A percentile compares a stretch with the other conserved stretches of the same genome.
Evolutionary conservation across 1,139 yeast genomes (phyloP).

Genomic region (Geotrichum macrosporum): DNA sequence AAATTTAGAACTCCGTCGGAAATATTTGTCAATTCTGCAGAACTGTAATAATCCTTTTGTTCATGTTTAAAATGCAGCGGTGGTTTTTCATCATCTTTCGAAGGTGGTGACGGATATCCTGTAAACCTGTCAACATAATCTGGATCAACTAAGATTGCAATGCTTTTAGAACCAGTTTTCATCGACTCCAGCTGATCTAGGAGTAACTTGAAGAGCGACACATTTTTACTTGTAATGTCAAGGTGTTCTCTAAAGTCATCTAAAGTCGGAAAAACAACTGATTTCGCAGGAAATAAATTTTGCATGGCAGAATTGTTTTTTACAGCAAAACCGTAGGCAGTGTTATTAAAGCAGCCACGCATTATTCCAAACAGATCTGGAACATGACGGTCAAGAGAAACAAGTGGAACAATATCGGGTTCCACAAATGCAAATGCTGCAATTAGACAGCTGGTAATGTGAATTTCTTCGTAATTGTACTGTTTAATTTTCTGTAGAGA

Average conservation of each 20-base stretch:
- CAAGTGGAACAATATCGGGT: conserved; percentile 12
- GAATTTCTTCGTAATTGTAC: conserved; percentile 8
- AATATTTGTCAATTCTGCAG: too few relatives aligned
- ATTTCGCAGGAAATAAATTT: neutral
- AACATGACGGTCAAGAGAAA: conserved; percentile 2
- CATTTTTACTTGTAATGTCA: neutral
- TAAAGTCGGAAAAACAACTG: conserved; percentile 3
- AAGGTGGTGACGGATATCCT: too few relatives aligned
- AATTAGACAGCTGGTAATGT: conserved; percentile 13
- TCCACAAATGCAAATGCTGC: conserved; percentile 18
- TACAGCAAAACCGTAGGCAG: neutral
- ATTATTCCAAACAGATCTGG: conserved; percentile 19
- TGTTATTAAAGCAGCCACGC: conserved; percentile 13
- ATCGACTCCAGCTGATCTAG: conserved; percentile 8
- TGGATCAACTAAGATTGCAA: conserved; percentile 4
- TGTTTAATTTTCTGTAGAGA: neutral
- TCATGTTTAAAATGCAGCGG: too few relatives aligned
- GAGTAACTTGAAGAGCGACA: conserved; percentile 5
- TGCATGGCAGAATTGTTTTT: neutral
- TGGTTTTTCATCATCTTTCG: conserved; percentile 4
- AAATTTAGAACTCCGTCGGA: too few relatives aligned
- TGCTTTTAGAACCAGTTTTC: conserved; percentile 3
- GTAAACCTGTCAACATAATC: neutral
- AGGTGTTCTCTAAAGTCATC: conserved; percentile 6
- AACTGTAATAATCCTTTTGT: too few relatives aligned